These are phyloP conservation scores for Penicillium flavigenum DNA, from an alignment of 495 filamentous ascomycete genomes.

Conservation along the genomic window DNA sequence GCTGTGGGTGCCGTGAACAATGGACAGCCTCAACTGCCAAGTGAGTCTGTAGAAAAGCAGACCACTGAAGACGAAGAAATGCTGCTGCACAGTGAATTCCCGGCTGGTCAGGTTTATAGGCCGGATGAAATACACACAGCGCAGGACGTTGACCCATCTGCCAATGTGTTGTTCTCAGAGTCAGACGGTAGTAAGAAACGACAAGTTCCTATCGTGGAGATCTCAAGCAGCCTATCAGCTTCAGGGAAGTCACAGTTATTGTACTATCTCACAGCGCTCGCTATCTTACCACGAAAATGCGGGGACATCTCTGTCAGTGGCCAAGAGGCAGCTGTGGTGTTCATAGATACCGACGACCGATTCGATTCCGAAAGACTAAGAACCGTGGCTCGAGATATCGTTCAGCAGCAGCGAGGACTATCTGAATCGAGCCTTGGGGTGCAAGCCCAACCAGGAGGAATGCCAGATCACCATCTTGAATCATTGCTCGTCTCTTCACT, in stretches of 20 bases:
- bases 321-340: slow-evolving; percentile 58
- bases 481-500: slow-evolving; percentile 36
- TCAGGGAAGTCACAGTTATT: slow-evolving; percentile 67
- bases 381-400: slow-evolving; percentile 34
- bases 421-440: background rate
- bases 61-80: slow-evolving; percentile 22
- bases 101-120: background rate
- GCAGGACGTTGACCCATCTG: slow-evolving; percentile 5
- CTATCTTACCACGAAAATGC: slow-evolving; percentile 53
- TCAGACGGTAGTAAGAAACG: slow-evolving; percentile 22
- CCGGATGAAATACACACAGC: slow-evolving; percentile 7
- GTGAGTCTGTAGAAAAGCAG: background rate
- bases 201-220: slow-evolving; percentile 53
- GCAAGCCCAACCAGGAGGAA: background rate
- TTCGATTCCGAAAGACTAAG: slow-evolving; percentile 63
- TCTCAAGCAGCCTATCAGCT: slow-evolving; percentile 53
- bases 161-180: slow-evolving; percentile 14
- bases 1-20: slow-evolving; percentile 3
- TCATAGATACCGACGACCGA: slow-evolving; percentile 68
- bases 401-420: slow-evolving; percentile 17
- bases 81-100: slow-evolving; percentile 9
- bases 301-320: slow-evolving; percentile 39
- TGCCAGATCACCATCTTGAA: slow-evolving; percentile 23
- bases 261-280: slow-evolving; percentile 62
- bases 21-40: slow-evolving; percentile 2